Percentiles rank a stretch among this genome's conserved stretches.
These are phyloP conservation scores for Cornus kousa DNA, from an alignment of 148 eudicot genomes.

Conservation along the genomic window DNA sequence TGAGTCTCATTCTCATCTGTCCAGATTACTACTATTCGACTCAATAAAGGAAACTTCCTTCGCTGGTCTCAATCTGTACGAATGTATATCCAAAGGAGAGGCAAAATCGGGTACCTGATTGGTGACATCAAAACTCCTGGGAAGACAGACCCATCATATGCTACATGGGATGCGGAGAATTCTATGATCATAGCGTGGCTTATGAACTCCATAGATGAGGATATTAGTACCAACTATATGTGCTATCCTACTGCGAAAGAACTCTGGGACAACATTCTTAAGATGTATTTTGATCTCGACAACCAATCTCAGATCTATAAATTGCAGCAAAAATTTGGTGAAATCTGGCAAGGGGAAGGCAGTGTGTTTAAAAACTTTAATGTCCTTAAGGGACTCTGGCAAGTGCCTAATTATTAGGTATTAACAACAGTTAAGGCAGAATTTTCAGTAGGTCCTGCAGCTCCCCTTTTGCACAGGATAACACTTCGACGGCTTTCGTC, in stretches of 20 bases:
- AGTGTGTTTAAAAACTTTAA: background rate
- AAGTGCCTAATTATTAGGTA: no score
- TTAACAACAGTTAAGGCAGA: no score
- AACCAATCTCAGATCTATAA: background rate
- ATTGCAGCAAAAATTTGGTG: background rate
- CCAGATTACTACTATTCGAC: conserved; percentile 7
- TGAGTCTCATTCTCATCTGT: background rate
- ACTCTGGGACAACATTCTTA: no score
- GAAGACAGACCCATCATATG: background rate
- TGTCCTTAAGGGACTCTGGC: background rate
- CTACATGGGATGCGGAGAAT: no score
- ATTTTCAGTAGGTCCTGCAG: no score
- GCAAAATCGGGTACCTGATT: background rate
- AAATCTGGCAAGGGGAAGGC: background rate
- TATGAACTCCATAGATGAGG: no score
- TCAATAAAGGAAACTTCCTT: background rate
- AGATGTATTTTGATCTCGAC: background rate
- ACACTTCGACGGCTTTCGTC: no score
- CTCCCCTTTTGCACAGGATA: no score
- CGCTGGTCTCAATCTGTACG: background rate
- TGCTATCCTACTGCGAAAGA: no score
- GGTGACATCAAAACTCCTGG: background rate
- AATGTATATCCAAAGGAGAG: conserved; percentile 1
- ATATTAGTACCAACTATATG: no score
- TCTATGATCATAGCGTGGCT: no score